Evolutionary conservation across 805 yeast genomes (phyloP).

Genomic region (Saturnispora kantuleensis): DNA sequence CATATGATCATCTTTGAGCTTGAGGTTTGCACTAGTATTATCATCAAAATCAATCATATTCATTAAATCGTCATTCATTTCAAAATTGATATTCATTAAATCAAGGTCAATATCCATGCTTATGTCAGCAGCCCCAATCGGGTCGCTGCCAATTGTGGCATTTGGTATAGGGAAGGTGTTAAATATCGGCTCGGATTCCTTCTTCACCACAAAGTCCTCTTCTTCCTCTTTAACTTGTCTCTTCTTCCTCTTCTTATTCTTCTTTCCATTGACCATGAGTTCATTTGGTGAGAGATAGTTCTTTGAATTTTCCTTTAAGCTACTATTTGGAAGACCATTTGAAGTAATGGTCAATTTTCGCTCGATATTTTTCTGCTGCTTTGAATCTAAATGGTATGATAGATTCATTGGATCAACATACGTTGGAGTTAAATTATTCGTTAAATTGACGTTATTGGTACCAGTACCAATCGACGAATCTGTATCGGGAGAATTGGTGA

Average conservation of each 20-base stretch:
- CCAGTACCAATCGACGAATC: constrained; percentile 7
- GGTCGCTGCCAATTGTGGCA: too few relatives aligned
- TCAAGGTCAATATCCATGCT: constrained; percentile 2
- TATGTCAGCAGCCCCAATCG: neutral
- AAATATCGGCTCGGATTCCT: neutral
- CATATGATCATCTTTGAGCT: constrained; percentile 3
- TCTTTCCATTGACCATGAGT: constrained; percentile 4
- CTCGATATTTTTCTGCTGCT: constrained; percentile 17
- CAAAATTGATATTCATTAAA: constrained; percentile 3
- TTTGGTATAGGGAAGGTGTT: constrained; percentile 1
- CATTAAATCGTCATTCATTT: constrained; percentile 7
- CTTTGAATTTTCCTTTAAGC: constrained; percentile 1
- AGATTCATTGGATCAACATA: constrained; percentile 24
- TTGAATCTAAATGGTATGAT: constrained; percentile 23
- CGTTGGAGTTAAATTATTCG: neutral
- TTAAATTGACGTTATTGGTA: constrained; percentile 4
- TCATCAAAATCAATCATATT: constrained; percentile 6
- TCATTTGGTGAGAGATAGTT: constrained; percentile 6
- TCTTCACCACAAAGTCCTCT: neutral
- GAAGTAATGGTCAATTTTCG: neutral
- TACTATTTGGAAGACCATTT: neutral
- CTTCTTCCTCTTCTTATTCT: constrained; percentile 2
- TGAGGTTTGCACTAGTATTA: neutral
- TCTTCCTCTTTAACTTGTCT: neutral
- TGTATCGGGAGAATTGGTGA: constrained; percentile 5